Evolutionary conservation across 306 rosid species (phyloP).

Genomic region (Fragaria iinumae): DNA sequence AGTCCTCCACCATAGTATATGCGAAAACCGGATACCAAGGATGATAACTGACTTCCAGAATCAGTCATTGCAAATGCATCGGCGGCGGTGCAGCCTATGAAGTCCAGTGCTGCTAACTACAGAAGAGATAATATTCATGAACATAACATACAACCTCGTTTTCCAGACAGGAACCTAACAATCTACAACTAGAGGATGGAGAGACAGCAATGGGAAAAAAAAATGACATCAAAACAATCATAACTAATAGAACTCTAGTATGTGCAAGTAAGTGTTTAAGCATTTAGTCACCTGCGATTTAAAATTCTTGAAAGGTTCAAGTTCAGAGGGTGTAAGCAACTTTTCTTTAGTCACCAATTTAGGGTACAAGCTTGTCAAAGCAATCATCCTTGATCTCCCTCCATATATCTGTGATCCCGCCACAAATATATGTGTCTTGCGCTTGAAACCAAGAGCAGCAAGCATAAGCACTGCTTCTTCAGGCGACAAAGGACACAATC

Average conservation of each 20-base stretch:
- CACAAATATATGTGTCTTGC: slow-evolving; percentile 73
- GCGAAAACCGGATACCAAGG: slow-evolving; percentile 84
- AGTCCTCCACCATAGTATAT: slow-evolving; percentile 89
- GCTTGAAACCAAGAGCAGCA: slow-evolving; percentile 93
- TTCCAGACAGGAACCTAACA: background rate
- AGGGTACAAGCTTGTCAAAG: slow-evolving; percentile 83
- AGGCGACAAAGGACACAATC: slow-evolving; percentile 88
- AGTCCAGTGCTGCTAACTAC: slow-evolving; percentile 95
- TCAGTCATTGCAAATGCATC: slow-evolving; percentile 98
- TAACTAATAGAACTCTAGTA: background rate
- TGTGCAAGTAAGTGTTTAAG: background rate
- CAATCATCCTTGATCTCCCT: slow-evolving; percentile 68
- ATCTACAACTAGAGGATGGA: background rate
- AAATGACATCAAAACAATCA: background rate
- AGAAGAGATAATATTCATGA: slow-evolving; percentile 15
- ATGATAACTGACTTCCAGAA: slow-evolving; percentile 94
- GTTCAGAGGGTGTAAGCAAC: slow-evolving; percentile 70
- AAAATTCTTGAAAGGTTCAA: slow-evolving; percentile 73
- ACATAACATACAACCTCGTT: background rate
- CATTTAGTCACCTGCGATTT: slow-evolving; percentile 76
- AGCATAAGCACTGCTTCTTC: slow-evolving; percentile 96
- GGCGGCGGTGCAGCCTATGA: slow-evolving; percentile 88
- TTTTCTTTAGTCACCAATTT: slow-evolving; percentile 92
- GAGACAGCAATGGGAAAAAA: background rate
- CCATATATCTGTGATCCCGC: slow-evolving; percentile 96